phyloP scores from a whole-genome alignment of 192 early-diverging fungal species.

The Dispira parvispora region DNA sequence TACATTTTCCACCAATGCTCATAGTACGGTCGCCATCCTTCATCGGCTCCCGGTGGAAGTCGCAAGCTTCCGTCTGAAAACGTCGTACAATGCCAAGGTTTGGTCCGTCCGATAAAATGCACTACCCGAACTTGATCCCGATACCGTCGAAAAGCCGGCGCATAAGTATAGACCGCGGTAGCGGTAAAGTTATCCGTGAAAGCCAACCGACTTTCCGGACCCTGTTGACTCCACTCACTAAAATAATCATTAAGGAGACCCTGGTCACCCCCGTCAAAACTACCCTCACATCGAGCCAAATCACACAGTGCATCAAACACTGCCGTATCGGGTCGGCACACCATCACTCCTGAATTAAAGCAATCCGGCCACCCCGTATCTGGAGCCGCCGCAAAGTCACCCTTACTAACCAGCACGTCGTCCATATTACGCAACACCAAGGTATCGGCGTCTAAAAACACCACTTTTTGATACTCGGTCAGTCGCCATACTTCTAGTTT shows the following conservation, averaged over 20 bases:
- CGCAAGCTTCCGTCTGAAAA: slow-evolving; percentile 37
- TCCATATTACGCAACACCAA: slow-evolving; percentile 69
- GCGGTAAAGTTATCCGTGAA: slow-evolving; percentile 65
- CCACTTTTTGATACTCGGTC: slow-evolving; percentile 43
- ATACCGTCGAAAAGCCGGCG: slow-evolving; percentile 69
- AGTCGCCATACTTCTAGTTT: slow-evolving; percentile 81
- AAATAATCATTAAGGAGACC: slow-evolving; percentile 86
- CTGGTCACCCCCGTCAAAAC: slow-evolving; percentile 66
- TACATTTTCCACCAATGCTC: background rate
- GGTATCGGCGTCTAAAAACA: slow-evolving; percentile 86
- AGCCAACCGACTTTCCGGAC: slow-evolving; percentile 50
- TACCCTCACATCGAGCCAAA: slow-evolving; percentile 14
- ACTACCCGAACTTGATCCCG: slow-evolving; percentile 51
- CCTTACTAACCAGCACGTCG: slow-evolving; percentile 49
- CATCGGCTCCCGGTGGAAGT: background rate
- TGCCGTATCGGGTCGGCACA: background rate
- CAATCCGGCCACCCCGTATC: slow-evolving; percentile 95
- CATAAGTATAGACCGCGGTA: slow-evolving; percentile 28
- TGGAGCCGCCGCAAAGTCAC: slow-evolving; percentile 67
- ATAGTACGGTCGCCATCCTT: background rate
- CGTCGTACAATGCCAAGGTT: slow-evolving; percentile 77
- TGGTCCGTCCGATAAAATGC: slow-evolving; percentile 77
- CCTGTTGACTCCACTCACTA: slow-evolving; percentile 43
- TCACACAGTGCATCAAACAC: slow-evolving; percentile 13
- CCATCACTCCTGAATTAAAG: slow-evolving; percentile 93